phyloP scores from a whole-genome alignment of 306 rosid species.

The Trifolium pratense region DNA sequence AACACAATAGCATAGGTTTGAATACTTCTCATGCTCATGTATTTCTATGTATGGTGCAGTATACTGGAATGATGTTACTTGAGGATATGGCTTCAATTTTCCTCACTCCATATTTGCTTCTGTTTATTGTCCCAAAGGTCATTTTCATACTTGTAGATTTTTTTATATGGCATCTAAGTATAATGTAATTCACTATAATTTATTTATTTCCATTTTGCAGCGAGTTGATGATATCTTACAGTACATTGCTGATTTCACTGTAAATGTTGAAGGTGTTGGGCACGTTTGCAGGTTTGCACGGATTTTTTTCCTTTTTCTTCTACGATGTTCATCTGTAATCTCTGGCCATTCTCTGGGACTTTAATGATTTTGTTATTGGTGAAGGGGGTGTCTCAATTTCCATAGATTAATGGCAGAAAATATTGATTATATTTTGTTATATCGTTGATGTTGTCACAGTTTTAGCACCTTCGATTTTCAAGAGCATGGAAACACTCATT shows the following conservation, averaged over 20 bases:
- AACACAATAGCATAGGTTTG: conserved; percentile 23
- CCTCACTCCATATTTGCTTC: conserved; percentile 88
- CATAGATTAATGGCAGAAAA: background rate
- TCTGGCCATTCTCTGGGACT: background rate
- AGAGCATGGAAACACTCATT: conserved; percentile 77
- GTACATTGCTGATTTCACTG: conserved; percentile 83
- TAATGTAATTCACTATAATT: conserved; percentile 32
- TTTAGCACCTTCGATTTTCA: conserved; percentile 81
- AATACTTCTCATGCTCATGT: conserved; percentile 31
- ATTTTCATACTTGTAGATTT: conserved; percentile 32
- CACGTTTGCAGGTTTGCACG: conserved; percentile 89
- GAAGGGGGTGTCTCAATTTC: background rate
- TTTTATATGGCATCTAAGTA: conserved; percentile 3
- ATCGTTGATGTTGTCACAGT: conserved; percentile 51
- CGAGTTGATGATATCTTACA: conserved; percentile 88
- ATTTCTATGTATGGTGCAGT: conserved; percentile 56
- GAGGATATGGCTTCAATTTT: conserved; percentile 99
- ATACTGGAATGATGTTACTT: conserved; percentile 92
- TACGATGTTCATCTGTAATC: background rate
- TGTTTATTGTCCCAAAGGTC: conserved; percentile 88
- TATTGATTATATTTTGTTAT: conserved; percentile 30
- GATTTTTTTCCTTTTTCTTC: conserved; percentile 12
- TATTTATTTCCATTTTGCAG: conserved; percentile 54
- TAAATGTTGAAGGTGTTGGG: conserved; percentile 91
- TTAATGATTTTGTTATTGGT: background rate